Base-by-base conservation (phyloP, 2,329 filamentous ascomycete species). In the Ceratocystis cubensis region DNA sequence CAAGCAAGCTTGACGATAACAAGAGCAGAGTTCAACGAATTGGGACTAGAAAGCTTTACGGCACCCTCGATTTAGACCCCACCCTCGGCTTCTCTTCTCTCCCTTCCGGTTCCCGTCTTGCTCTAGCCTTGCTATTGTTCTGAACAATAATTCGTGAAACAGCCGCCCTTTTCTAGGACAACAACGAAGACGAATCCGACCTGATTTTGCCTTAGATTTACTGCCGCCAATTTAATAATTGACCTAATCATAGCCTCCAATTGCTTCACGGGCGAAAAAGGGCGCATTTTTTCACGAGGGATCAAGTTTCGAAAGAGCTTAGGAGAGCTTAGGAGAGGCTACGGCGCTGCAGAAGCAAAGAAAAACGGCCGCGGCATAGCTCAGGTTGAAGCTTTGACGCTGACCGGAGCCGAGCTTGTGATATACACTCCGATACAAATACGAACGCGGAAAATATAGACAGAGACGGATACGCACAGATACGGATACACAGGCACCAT, bases 401-500 rank as follows among this genome's bases (percentile, higher is more conserved):
- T 17, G 28, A 28, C 15, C 53, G 28, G 15, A 57, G n/a, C 10
- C 25, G 13, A 15, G 25, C 22, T 30, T 28, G 20, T 5, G 22
- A 57, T 25, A 56, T 15, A 25, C 20, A 6, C 30, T 45, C 17
- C 5, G 10, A 50, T 10, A 50, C 46, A 3, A 41, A 46, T n/a
- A 37, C 44, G 37, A 61, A 20, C 45, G 48, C 30, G 13, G 10
- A 61, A 46, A 44, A 41, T 41, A 41, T 33, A 20, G n/a, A 57
- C 20, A 20, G 33, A 65, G 66, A 61, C 72, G 44, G 64, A 44
- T 8, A 44, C 59, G 7, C 50, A 62, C 50, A 10, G 22, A 13
- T 25, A 56, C 50, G 2, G 13, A 22, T 15, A 15, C 53, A 15
- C 17, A 15, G 22, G 37, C 67, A 71, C 68, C 22, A 84, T 85